Evolutionary conservation across 495 filamentous ascomycete species (phyloP).

Genomic region (Hypoxylon crocopeplum): DNA sequence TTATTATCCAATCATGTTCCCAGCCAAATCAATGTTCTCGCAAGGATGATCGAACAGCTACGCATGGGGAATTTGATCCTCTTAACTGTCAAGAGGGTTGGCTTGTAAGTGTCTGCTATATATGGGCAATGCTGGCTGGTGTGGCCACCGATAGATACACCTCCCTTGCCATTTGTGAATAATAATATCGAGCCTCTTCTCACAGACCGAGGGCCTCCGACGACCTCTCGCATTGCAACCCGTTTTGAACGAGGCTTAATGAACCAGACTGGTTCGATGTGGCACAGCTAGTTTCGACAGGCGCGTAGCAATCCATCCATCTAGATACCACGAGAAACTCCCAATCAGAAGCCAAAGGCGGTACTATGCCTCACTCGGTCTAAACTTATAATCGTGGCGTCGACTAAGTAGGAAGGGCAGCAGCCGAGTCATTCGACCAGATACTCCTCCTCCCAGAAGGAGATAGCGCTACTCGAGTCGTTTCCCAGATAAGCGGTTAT

Average conservation of each 20-base stretch:
- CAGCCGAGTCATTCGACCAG: slow-evolving; percentile 31
- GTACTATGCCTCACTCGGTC: slow-evolving; percentile 4
- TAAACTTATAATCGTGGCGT: slow-evolving; percentile 11
- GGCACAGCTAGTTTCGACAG: slow-evolving; percentile 23
- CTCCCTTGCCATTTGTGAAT: too few relatives aligned
- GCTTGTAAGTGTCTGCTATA: too few relatives aligned
- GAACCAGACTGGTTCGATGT: background rate
- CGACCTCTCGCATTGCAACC: too few relatives aligned
- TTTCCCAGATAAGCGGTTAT: slow-evolving; percentile 48
- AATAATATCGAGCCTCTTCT: background rate
- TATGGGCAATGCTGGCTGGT: too few relatives aligned
- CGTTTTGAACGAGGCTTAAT: background rate
- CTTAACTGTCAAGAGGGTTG: too few relatives aligned
- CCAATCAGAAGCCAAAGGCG: background rate
- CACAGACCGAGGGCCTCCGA: too few relatives aligned
- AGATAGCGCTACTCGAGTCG: slow-evolving; percentile 41
- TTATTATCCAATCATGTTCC: too few relatives aligned
- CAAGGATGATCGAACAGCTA: too few relatives aligned
- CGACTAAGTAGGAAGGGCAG: background rate
- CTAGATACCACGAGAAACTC: background rate
- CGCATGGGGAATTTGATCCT: too few relatives aligned
- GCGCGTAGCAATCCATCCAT: slow-evolving; percentile 12
- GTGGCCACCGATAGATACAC: too few relatives aligned
- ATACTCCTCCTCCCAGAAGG: slow-evolving; percentile 59
- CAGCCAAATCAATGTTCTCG: too few relatives aligned